Percentiles rank a stretch among this genome's conserved stretches.
Conservation (phyloP, 108 stramenopile genomes). For the Mediolabrus comicus region DNA sequence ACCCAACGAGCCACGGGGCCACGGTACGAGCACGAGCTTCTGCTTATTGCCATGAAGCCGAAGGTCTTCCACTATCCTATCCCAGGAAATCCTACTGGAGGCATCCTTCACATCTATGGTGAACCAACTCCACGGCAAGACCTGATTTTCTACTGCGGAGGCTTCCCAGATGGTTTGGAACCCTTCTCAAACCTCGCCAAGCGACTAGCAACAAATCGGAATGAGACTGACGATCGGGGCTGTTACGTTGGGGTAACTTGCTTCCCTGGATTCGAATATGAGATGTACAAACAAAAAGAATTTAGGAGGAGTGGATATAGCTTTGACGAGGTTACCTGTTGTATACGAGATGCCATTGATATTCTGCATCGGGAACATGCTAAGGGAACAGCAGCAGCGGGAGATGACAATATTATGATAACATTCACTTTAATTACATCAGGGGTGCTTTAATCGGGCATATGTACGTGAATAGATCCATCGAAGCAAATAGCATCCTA, state of each 20-base stretch:
- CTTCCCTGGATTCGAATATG: slow-evolving; percentile 43
- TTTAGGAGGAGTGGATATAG: slow-evolving; percentile 30
- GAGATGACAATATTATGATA: slow-evolving; percentile 1
- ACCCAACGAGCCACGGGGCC: too few relatives aligned
- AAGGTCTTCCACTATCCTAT: slow-evolving; percentile 32
- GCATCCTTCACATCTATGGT: slow-evolving; percentile 40
- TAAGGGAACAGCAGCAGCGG: not conserved
- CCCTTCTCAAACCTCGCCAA: slow-evolving; percentile 37
- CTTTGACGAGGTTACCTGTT: slow-evolving; percentile 40
- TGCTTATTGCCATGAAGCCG: slow-evolving; percentile 4
- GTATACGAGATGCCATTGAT: slow-evolving; percentile 35
- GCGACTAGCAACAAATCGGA: slow-evolving; percentile 24
- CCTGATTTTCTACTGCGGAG: slow-evolving; percentile 38
- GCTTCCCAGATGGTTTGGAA: slow-evolving; percentile 47
- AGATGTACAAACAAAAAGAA: slow-evolving; percentile 10
- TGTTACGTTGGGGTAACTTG: slow-evolving; percentile 51
- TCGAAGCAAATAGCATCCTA: slow-evolving; percentile 14
- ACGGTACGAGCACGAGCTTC: too few relatives aligned
- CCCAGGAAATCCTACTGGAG: slow-evolving; percentile 31
- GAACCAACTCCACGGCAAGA: slow-evolving; percentile 10
- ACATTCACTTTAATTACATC: slow-evolving; percentile 48
- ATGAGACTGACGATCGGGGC: not conserved
- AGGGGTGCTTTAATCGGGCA: slow-evolving; percentile 47
- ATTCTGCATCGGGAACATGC: slow-evolving; percentile 21
- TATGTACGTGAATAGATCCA: slow-evolving; percentile 44